A percentile compares a stretch with the other conserved stretches of the same genome.
phyloP scores from a whole-genome alignment of 768 basidiomycete species.

The Collybia mongolica region DNA sequence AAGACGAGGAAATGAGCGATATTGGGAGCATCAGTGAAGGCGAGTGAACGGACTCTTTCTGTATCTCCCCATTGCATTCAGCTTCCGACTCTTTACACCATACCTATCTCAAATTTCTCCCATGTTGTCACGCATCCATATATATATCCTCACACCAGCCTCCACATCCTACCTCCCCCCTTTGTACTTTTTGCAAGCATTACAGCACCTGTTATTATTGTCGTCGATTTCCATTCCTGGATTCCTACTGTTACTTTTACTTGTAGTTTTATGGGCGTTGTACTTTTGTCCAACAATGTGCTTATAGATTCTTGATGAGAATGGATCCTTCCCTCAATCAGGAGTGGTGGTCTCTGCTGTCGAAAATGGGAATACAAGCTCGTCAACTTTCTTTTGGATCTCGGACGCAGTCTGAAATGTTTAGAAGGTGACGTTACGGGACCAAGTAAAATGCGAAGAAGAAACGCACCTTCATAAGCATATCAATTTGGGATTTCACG shows the following conservation, averaged over 20 bases:
- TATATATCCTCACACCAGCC: constrained; percentile 11
- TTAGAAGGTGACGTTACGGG: constrained; percentile 11
- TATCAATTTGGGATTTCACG: constrained; percentile 77
- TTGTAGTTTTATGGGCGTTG: constrained; percentile 17
- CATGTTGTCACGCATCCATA: constrained; percentile 11
- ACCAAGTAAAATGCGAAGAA: background rate
- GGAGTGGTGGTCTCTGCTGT: constrained; percentile 12
- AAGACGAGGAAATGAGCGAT: constrained; percentile 87
- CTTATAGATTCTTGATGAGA: constrained; percentile 4
- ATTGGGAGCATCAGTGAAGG: constrained; percentile 80
- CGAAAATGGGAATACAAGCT: constrained; percentile 52
- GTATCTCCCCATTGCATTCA: constrained; percentile 7
- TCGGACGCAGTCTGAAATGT: constrained; percentile 60
- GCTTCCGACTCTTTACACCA: background rate
- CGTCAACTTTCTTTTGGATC: constrained; percentile 74
- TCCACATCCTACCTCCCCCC: constrained; percentile 3
- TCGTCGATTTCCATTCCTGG: constrained; percentile 8
- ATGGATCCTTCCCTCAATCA: constrained; percentile 4
- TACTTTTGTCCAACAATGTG: constrained; percentile 11
- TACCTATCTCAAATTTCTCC: constrained; percentile 3
- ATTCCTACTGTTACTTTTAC: constrained; percentile 13
- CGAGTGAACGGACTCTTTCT: constrained; percentile 33
- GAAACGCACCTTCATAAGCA: constrained; percentile 62
- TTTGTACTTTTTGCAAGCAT: constrained; percentile 12
- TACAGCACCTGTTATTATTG: constrained; percentile 6